These are phyloP conservation scores for Lasiosphaeriaceae sp. DNA, from an alignment of 495 filamentous ascomycete species.

Conservation along the genomic window DNA sequence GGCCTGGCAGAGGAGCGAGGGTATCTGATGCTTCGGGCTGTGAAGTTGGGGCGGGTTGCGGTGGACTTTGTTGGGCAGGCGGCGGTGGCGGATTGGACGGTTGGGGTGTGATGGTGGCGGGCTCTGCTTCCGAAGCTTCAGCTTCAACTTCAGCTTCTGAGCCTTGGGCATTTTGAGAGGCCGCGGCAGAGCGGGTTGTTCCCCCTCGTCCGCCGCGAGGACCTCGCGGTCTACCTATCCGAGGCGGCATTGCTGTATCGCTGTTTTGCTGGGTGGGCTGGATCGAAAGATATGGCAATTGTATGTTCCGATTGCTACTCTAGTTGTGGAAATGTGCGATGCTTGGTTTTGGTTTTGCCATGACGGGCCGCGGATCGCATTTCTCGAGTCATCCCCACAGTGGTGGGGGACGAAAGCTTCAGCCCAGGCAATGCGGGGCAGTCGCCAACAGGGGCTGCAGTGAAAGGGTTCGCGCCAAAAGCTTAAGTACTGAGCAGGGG, in stretches of 20 bases:
- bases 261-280: not conserved
- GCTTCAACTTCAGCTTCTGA: not conserved
- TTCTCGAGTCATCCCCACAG: slow-evolving; percentile 1
- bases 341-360: not conserved
- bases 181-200: not conserved
- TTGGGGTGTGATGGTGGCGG: slow-evolving; percentile 7
- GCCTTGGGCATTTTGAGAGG: not conserved
- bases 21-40: not conserved
- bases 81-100: not conserved
- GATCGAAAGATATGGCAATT: not conserved
- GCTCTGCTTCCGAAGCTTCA: slow-evolving; percentile 4
- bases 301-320: not conserved
- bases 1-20: not conserved
- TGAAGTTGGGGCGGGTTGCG: slow-evolving; percentile 4
- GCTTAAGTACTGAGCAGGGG: too few relatives aligned
- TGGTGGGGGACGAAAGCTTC: slow-evolving; percentile 16
- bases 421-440: not conserved
- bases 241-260: slow-evolving; percentile 7
- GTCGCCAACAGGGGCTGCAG: too few relatives aligned
- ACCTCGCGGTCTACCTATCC: slow-evolving; percentile 7
- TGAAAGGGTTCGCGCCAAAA: too few relatives aligned
- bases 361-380: not conserved
- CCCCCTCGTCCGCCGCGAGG: slow-evolving; percentile 9
- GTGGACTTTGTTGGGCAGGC: not conserved
- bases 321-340: not conserved